phyloP scores from a whole-genome alignment of 257 asterid species.

The Salvia miltiorrhiza region DNA sequence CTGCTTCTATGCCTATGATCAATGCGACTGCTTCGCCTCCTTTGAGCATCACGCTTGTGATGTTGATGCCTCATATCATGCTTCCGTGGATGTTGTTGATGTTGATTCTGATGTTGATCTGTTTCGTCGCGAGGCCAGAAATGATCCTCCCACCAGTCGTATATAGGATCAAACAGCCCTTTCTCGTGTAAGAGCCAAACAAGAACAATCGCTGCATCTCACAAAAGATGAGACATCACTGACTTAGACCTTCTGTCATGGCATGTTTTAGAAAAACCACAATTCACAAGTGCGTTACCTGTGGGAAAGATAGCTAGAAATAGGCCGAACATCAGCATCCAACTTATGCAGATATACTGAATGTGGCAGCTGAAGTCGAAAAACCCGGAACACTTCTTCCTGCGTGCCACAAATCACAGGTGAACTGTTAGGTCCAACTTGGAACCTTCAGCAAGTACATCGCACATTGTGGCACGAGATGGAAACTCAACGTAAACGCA shows the following conservation, averaged over 20 bases:
- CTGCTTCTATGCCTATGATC: constrained; percentile 34
- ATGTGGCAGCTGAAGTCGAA: constrained; percentile 88
- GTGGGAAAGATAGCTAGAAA: constrained; percentile 79
- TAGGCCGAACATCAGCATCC: constrained; percentile 76
- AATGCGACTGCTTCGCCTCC: constrained; percentile 32
- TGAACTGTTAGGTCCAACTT: constrained; percentile 1
- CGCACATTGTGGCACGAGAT: background rate
- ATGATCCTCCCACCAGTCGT: constrained; percentile 99
- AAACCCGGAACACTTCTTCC: constrained; percentile 73
- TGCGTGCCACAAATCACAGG: constrained; percentile 33
- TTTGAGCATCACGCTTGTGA: constrained; percentile 36
- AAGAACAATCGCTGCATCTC: constrained; percentile 59
- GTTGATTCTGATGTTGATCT: constrained; percentile 6
- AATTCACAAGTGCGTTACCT: constrained; percentile 39
- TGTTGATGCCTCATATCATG: constrained; percentile 36
- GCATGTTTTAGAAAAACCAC: background rate
- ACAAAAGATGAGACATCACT: constrained; percentile 8
- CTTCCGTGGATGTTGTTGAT: constrained; percentile 25
- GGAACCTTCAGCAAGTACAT: too few relatives aligned
- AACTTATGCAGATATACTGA: constrained; percentile 79
- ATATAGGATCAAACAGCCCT: constrained; percentile 80
- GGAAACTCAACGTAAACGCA: background rate
- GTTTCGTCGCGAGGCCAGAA: constrained; percentile 37
- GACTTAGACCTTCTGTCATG: background rate
- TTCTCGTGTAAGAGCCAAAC: constrained; percentile 86